A percentile compares a stretch with the other conserved stretches of the same genome.
phyloP scores from a whole-genome alignment of 495 filamentous ascomycete species.

The Penicillium pancosmium region DNA sequence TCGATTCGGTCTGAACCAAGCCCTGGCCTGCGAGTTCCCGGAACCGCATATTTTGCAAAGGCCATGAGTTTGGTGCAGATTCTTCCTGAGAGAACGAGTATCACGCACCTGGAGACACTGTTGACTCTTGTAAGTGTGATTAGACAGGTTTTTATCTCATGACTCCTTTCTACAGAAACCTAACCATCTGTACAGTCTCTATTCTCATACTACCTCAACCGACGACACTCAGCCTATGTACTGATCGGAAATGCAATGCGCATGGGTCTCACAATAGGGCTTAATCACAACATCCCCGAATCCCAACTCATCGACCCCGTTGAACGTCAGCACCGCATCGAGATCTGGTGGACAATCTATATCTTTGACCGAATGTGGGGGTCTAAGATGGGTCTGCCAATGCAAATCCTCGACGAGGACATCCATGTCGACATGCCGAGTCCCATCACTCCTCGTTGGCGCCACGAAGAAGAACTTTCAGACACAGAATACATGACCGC shows the following conservation, averaged over 20 bases:
- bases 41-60: conserved; percentile 49
- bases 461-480: conserved; percentile 46
- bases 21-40: conserved; percentile 39
- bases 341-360: conserved; percentile 53
- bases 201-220: conserved; percentile 50
- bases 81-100: conserved; percentile 44
- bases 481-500: conserved; percentile 45
- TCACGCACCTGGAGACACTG: conserved; percentile 46
- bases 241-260: conserved; percentile 49
- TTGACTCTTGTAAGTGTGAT: conserved; percentile 36
- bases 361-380: conserved; percentile 53
- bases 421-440: conserved; percentile 51
- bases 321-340: conserved; percentile 47
- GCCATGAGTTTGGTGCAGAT: conserved; percentile 45
- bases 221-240: conserved; percentile 45
- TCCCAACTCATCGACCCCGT: conserved; percentile 49
- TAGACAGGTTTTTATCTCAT: not conserved
- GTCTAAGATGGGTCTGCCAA: conserved; percentile 48
- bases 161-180: not conserved
- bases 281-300: conserved; percentile 52
- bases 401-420: conserved; percentile 50
- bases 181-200: conserved; percentile 30
- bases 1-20: conserved; percentile 41
- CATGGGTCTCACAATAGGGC: conserved; percentile 43
- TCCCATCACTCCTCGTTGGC: conserved; percentile 32